phyloP scores from a whole-genome alignment of 1,139 yeast species.

The Sugiyamaella pinicola region DNA sequence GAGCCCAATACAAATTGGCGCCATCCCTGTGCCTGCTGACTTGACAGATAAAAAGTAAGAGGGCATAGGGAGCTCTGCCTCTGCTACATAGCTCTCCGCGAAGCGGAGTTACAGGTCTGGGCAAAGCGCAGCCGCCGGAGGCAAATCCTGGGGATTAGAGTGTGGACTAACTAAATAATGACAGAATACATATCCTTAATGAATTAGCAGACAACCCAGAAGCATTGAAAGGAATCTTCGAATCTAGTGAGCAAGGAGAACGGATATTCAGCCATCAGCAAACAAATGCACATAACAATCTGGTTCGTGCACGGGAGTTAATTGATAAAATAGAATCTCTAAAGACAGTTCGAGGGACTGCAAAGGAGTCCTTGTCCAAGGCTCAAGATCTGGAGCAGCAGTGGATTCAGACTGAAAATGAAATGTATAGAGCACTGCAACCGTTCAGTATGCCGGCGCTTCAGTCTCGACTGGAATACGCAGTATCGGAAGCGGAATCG shows the following conservation, averaged over 20 bases:
- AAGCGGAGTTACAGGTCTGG: no score
- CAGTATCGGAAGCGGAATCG: slow-evolving; percentile 41
- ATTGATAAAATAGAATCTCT: slow-evolving; percentile 24
- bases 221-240: slow-evolving; percentile 29
- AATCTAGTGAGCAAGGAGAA: slow-evolving; percentile 23
- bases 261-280: slow-evolving; percentile 26
- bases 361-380: slow-evolving; percentile 20
- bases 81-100: slow-evolving; percentile 33
- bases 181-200: slow-evolving; percentile 27
- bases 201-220: slow-evolving; percentile 23
- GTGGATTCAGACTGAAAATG: slow-evolving; percentile 42
- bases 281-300: slow-evolving; percentile 27
- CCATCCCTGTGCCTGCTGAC: background rate
- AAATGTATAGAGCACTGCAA: slow-evolving; percentile 47
- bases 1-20: background rate
- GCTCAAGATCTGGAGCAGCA: slow-evolving; percentile 32
- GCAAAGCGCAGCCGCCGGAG: no score
- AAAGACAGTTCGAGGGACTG: slow-evolving; percentile 33
- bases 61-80: background rate
- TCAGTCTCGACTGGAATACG: slow-evolving; percentile 37
- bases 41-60: slow-evolving; percentile 8
- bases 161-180: no score
- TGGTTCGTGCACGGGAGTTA: slow-evolving; percentile 30
- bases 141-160: no score
- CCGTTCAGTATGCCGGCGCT: slow-evolving; percentile 43